A percentile compares a stretch with the other conserved stretches of the same genome.
Evolutionary conservation across 2,329 filamentous ascomycete genomes (phyloP).

Genomic region (Bipolaris victoriae): DNA sequence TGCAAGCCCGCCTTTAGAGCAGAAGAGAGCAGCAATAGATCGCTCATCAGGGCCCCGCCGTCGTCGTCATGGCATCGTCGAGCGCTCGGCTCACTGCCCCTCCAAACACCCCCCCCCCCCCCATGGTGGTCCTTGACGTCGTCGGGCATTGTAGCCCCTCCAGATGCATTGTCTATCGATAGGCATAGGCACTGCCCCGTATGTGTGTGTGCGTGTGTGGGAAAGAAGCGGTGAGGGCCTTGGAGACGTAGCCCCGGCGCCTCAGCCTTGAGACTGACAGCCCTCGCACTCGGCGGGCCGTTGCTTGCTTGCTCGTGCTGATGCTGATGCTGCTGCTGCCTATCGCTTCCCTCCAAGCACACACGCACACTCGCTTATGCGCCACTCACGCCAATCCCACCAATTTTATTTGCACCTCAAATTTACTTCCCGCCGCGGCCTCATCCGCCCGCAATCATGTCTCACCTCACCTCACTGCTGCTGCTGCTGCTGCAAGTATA

Average conservation of each 20-base stretch:
- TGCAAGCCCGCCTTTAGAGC: neutral
- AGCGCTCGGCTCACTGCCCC: constrained; percentile 24
- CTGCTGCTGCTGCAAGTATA: neutral
- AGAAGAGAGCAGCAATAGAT: neutral
- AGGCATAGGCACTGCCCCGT: constrained; percentile 29
- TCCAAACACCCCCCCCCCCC: constrained; percentile 6
- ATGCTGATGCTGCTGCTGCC: constrained; percentile 30
- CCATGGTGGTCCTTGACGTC: constrained; percentile 31
- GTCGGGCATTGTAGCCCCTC: constrained; percentile 29
- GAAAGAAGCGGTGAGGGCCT: constrained; percentile 46
- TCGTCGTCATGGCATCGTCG: constrained; percentile 9
- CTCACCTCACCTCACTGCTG: neutral
- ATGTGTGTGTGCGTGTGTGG: constrained; percentile 15
- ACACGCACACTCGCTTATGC: constrained; percentile 17
- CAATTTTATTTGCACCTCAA: neutral
- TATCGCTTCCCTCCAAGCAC: constrained; percentile 15
- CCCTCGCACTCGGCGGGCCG: constrained; percentile 30
- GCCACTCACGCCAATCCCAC: constrained; percentile 12
- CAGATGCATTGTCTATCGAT: constrained; percentile 40
- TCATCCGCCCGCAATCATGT: neutral
- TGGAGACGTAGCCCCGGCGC: constrained; percentile 37
- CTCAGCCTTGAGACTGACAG: constrained; percentile 27
- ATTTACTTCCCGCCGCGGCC: neutral
- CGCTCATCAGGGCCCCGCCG: neutral
- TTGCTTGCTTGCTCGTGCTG: constrained; percentile 26